These are phyloP conservation scores for Podospora didyma DNA, from an alignment of 495 filamentous ascomycete genomes.

Conservation along the genomic window DNA sequence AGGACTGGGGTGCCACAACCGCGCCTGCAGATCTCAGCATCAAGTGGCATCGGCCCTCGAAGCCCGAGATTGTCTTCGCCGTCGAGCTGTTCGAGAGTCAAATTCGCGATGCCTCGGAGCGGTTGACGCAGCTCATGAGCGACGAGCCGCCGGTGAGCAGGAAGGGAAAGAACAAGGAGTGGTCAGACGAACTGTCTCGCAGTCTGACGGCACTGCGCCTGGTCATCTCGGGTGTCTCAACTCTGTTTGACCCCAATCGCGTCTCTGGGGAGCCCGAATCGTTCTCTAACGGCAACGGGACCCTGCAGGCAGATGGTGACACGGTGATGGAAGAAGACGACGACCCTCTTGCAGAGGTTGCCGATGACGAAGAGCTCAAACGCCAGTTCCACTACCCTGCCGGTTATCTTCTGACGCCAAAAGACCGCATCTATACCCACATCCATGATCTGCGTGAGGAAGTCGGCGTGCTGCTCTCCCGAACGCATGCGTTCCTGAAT, in stretches of 20 bases:
- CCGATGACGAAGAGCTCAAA: slow-evolving; percentile 78
- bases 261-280: slow-evolving; percentile 48
- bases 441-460: slow-evolving; percentile 78
- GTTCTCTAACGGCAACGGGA: slow-evolving; percentile 32
- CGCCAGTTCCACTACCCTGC: slow-evolving; percentile 80
- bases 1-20: slow-evolving; percentile 74
- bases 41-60: slow-evolving; percentile 82
- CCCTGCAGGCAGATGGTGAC: slow-evolving; percentile 30
- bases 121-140: slow-evolving; percentile 70
- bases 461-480: slow-evolving; percentile 74
- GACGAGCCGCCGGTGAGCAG: slow-evolving; percentile 82
- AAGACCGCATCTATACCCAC: slow-evolving; percentile 57
- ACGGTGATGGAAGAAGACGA: slow-evolving; percentile 53
- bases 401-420: slow-evolving; percentile 72
- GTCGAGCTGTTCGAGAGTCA: slow-evolving; percentile 83
- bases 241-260: slow-evolving; percentile 77
- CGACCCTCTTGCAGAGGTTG: slow-evolving; percentile 61
- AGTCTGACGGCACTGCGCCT: slow-evolving; percentile 83
- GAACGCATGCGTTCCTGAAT: slow-evolving; percentile 77
- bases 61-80: slow-evolving; percentile 80
- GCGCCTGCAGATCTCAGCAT: slow-evolving; percentile 73
- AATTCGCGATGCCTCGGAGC: slow-evolving; percentile 49
- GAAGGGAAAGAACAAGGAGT: slow-evolving; percentile 93
- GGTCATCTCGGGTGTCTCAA: slow-evolving; percentile 79
- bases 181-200: slow-evolving; percentile 93